These are phyloP conservation scores for Leonotis leonurus DNA, from an alignment of 257 asterid genomes.

Conservation along the genomic window DNA sequence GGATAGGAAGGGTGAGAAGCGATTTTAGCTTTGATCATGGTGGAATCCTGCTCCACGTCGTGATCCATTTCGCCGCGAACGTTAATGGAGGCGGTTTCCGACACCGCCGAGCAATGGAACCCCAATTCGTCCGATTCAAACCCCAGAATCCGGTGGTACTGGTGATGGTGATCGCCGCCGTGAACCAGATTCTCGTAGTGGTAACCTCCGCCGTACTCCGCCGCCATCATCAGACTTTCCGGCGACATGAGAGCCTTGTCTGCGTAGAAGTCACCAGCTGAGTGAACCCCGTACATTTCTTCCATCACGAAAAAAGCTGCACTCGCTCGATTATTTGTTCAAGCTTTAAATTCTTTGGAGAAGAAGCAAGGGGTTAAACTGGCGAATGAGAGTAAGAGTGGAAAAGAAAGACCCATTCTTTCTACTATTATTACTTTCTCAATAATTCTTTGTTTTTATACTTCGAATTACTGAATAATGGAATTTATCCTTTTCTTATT, in stretches of 20 bases:
- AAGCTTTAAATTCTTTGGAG: not conserved
- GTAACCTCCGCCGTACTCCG: conserved; percentile 25
- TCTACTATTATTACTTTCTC: conserved; percentile 15
- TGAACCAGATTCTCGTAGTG: conserved; percentile 16
- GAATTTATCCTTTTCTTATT: no score
- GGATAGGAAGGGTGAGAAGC: conserved; percentile 58
- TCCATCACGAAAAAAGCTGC: conserved; percentile 28
- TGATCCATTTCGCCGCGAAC: conserved; percentile 7
- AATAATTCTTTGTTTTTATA: not conserved
- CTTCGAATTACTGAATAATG: conserved; percentile 2
- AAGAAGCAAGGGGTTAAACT: conserved; percentile 10
- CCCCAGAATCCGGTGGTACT: conserved; percentile 11
- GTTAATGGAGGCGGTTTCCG: conserved; percentile 20
- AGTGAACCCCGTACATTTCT: conserved; percentile 28
- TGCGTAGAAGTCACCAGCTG: conserved; percentile 13
- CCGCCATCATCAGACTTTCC: conserved; percentile 27
- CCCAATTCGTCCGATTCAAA: conserved; percentile 27
- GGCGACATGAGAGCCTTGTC: conserved; percentile 35
- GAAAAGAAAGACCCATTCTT: conserved; percentile 19
- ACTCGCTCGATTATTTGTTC: not conserved
- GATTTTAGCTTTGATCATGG: conserved; percentile 33
- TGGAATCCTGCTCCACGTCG: conserved; percentile 4
- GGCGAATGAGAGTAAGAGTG: conserved; percentile 9
- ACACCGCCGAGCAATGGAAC: conserved; percentile 23
- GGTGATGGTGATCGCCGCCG: conserved; percentile 10